A percentile compares a stretch with the other conserved stretches of the same genome.
Evolutionary conservation across 148 eudicot genomes (phyloP).

Genomic region (Pouteria glomerata): DNA sequence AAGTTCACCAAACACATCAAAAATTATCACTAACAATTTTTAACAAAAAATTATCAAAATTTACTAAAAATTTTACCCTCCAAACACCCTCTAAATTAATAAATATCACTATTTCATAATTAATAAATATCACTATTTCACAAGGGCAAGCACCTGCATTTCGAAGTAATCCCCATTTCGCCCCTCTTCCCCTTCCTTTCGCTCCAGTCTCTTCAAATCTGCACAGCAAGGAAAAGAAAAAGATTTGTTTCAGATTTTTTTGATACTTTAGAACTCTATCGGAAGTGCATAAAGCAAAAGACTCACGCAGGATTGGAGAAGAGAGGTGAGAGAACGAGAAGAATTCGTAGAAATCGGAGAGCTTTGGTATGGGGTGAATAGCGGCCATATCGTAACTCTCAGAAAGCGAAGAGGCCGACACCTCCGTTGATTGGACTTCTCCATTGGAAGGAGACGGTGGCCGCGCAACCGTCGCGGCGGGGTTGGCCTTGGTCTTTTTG

Average conservation of each 20-base stretch:
- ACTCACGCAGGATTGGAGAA: slow-evolving; percentile 72
- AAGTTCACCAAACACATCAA: too few species aligned
- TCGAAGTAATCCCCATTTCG: slow-evolving; percentile 84
- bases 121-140: too few species aligned
- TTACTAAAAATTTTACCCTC: too few species aligned
- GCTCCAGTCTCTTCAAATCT: slow-evolving; percentile 66
- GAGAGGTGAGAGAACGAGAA: slow-evolving; percentile 77
- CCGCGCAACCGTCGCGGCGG: slow-evolving; percentile 12
- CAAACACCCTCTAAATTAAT: too few species aligned
- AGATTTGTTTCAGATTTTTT: background rate
- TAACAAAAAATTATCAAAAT: too few species aligned
- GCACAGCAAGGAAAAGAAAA: slow-evolving; percentile 5
- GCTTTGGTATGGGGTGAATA: slow-evolving; percentile 81
- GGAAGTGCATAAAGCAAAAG: too few species aligned
- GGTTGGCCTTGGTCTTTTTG: slow-evolving; percentile 38
- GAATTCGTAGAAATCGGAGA: slow-evolving; percentile 88
- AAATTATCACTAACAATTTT: too few species aligned
- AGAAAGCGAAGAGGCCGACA: slow-evolving; percentile 31
- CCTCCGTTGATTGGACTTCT: slow-evolving; percentile 19
- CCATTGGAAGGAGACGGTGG: slow-evolving; percentile 20
- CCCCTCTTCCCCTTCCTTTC: slow-evolving; percentile 36
- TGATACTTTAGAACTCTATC: too few species aligned
- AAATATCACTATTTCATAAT: too few species aligned
- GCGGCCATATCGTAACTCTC: slow-evolving; percentile 86
- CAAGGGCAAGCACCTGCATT: slow-evolving; percentile 56